Base-by-base conservation (phyloP, 345 rosid species). In the Corchorus olitorius region DNA sequence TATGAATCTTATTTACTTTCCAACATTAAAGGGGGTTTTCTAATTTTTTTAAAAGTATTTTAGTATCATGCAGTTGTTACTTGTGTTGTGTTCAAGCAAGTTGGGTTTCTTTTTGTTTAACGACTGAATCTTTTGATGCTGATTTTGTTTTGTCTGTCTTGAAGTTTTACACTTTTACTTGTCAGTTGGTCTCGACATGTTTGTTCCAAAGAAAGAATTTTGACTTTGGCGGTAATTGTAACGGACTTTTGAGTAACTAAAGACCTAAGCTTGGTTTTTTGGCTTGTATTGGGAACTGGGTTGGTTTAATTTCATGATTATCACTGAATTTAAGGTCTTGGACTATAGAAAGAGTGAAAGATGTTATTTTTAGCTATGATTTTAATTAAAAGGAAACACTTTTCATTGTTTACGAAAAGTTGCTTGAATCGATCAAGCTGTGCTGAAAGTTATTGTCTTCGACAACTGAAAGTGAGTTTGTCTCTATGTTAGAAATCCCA, bases 91-190 rank as follows among this genome's bases (percentile, higher is more conserved):
- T 22, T 68, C 41, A 46, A 68, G 20, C 6, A 33, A 48, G 72
- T 48, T 68, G 41, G 73, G 35, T 27, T 67, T 68, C 45, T 22
- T 50, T 69, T 15, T 50, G 58, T 69, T 69, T 69, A 45, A 69
- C 8, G 15, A 69, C 50, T 41, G 22, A 69, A 50, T 50, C 73
- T 68, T 27, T 22, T 19, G 72, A 6, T 67, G 39, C n/a, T 48
- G 55, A 12, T 67, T 22, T 67, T 68, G 22, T 27, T 68, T 33
- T 68, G 33, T 15, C 14, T 27, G 12, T 68, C 8, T 45, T 45
- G 48, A 5, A 9, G 6, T 7, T 45, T 45, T 1, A 45, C 6
- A 9, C 8, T 45, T 45, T 45, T 45, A 7, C 48, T 45, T 45
- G 48, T 45, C 9, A 1, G 48, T 45, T 45, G 9, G 1, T 41